These are phyloP conservation scores for Blastomyces emzantsi DNA, from an alignment of 2,329 filamentous ascomycete species.

Conservation along the genomic window DNA sequence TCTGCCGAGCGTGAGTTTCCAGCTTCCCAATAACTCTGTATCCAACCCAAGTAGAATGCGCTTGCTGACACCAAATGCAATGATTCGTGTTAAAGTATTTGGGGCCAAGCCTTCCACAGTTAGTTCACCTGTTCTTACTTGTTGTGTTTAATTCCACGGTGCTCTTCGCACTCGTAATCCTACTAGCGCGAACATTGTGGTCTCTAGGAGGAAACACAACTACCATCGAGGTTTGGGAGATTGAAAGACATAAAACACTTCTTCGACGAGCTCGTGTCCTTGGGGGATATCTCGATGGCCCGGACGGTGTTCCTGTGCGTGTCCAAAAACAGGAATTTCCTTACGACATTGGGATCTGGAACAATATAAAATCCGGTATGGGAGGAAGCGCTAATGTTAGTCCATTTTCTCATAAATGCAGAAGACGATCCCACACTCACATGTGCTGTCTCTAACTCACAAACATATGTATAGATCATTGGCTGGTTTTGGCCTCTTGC, in stretches of 20 bases:
- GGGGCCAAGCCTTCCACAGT: slow-evolving; percentile 45
- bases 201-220: slow-evolving; percentile 50
- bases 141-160: slow-evolving; percentile 48
- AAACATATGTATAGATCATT: slow-evolving; percentile 30
- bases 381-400: slow-evolving; percentile 42
- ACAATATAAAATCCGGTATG: slow-evolving; percentile 53
- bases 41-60: not conserved
- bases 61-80: slow-evolving; percentile 12
- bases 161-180: slow-evolving; percentile 46
- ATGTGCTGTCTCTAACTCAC: not conserved
- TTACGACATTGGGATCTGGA: slow-evolving; percentile 55
- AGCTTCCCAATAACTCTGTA: slow-evolving; percentile 1
- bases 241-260: slow-evolving; percentile 41
- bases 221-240: slow-evolving; percentile 57
- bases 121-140: slow-evolving; percentile 49
- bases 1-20: slow-evolving; percentile 46
- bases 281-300: slow-evolving; percentile 50
- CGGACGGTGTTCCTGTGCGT: slow-evolving; percentile 46
- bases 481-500: slow-evolving; percentile 55
- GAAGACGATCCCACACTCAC: not conserved
- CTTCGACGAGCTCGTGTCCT: slow-evolving; percentile 40
- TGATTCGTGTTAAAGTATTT: slow-evolving; percentile 42
- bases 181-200: slow-evolving; percentile 48
- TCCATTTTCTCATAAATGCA: slow-evolving; percentile 7
- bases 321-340: slow-evolving; percentile 56